Evolutionary conservation across 345 rosid genomes (phyloP), one percentile per base, ranked within the genome.

Genomic region (Rubroshorea leprosula): DNA sequence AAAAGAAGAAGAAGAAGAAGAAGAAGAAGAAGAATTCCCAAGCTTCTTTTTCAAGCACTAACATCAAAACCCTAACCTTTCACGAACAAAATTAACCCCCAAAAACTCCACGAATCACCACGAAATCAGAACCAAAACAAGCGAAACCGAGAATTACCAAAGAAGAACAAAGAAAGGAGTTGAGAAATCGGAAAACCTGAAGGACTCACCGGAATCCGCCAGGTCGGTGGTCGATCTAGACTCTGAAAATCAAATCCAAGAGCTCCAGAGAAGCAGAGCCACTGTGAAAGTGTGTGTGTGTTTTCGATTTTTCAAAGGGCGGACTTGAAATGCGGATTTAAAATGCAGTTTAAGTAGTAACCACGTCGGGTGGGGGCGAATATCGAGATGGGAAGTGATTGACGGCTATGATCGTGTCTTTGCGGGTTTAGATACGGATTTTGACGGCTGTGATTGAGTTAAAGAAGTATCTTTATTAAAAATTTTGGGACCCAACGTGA

Each of bases 321-420:
- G 93, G 88, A 90, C 80, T 73, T 74, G 78, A 83, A 81, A 77
- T 57, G 65, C 83, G 77, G 89, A 78, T 70, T 84, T 86, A 62
- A 85, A 82, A 79, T 67, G 72, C 73, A 49, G 63, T 80, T 35
- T 80, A 68, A 83, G 51, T 76, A n/a, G n/a, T n/a, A n/a, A 80
- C 81, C 91, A 84, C 78, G 77, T 80, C 35, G 61, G 72, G 57
- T 26, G 23, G 15, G 45, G 47, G n/a, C 24, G 57, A 41, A 26
- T 57, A 39, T 68, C 45, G 54, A 54, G 60, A 25, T 6, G 35
- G 31, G 27, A n/a, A n/a, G 0, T 2, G 11, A 65, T 69, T 54
- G 65, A 76, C 90, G 90, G 82, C 11, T 21, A 15, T 16, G 84
- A 87, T 76, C 66, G n/a, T 12, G 23, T 23, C 19, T 16, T 27